These are phyloP conservation scores for Candolleomyces efflorescens DNA, from an alignment of 768 basidiomycete species.

Conservation along the genomic window DNA sequence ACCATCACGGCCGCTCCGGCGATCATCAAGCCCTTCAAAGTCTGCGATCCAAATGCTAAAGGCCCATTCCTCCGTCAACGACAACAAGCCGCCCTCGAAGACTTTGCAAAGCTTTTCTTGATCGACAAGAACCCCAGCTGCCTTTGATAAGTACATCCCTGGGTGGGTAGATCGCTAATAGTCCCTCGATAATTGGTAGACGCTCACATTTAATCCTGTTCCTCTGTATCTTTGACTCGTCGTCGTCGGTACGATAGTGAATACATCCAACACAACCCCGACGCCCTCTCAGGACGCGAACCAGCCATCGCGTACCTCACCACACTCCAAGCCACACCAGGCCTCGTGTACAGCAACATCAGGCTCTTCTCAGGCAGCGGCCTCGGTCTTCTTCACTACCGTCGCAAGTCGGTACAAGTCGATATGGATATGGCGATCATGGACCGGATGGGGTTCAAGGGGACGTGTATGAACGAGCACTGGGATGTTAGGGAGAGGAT, in stretches of 20 bases:
- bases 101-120: constrained; percentile 5
- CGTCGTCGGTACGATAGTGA: constrained; percentile 1
- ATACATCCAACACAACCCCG: constrained; percentile 11
- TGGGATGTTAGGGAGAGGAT: constrained; percentile 10
- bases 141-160: constrained; percentile 8
- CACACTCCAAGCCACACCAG: neutral
- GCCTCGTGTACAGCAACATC: constrained; percentile 5
- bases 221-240: no score
- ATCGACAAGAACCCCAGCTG: constrained; percentile 5
- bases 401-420: neutral
- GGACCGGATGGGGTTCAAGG: constrained; percentile 5
- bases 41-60: constrained; percentile 4
- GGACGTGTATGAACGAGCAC: constrained; percentile 10
- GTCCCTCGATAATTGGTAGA: no score
- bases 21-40: neutral
- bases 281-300: constrained; percentile 7
- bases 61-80: neutral
- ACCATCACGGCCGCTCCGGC: no score
- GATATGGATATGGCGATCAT: constrained; percentile 1
- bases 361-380: constrained; percentile 2
- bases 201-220: no score
- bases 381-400: constrained; percentile 5
- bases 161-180: constrained; percentile 4
- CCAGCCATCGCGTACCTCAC: constrained; percentile 4
- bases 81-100: constrained; percentile 4